These are phyloP conservation scores for Candida endomychidarum DNA, from an alignment of 805 yeast species.

Conservation along the genomic window DNA sequence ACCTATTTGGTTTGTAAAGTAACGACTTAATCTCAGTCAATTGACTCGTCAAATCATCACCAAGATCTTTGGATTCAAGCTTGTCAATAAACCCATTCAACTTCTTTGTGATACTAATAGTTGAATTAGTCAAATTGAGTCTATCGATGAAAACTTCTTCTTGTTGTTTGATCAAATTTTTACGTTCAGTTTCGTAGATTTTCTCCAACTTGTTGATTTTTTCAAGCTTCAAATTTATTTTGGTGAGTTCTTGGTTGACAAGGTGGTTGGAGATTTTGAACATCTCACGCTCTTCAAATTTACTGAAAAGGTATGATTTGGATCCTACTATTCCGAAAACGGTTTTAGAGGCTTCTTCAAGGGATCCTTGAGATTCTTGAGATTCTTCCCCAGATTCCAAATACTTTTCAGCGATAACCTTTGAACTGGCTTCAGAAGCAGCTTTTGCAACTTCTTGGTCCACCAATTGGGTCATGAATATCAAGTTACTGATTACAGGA, in stretches of 20 bases:
- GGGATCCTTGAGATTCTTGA: no score
- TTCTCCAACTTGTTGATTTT: conserved; percentile 63
- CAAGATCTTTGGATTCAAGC: neutral
- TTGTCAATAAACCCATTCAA: conserved; percentile 34
- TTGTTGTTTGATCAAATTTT: conserved; percentile 57
- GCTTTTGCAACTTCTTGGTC: conserved; percentile 85
- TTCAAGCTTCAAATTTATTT: conserved; percentile 61
- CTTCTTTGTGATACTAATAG: conserved; percentile 50
- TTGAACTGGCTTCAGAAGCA: conserved; percentile 66
- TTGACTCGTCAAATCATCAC: neutral
- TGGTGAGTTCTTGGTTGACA: conserved; percentile 60
- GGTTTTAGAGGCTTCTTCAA: conserved; percentile 64
- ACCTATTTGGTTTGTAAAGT: conserved; percentile 32
- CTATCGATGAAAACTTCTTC: conserved; percentile 67
- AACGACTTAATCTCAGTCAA: conserved; percentile 33
- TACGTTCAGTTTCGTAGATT: conserved; percentile 64
- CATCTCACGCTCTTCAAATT: conserved; percentile 78
- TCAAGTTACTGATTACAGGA: conserved; percentile 90
- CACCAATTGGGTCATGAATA: conserved; percentile 80
- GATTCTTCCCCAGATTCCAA: conserved; percentile 7
- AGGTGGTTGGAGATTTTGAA: conserved; percentile 55
- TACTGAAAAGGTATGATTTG: conserved; percentile 75
- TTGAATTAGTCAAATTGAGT: conserved; percentile 61
- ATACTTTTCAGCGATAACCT: conserved; percentile 45
- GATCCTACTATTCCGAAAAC: conserved; percentile 78